A percentile compares a stretch with the other conserved stretches of the same genome.
phyloP scores from a whole-genome alignment of 768 basidiomycete species.

The Scleroderma bovista region DNA sequence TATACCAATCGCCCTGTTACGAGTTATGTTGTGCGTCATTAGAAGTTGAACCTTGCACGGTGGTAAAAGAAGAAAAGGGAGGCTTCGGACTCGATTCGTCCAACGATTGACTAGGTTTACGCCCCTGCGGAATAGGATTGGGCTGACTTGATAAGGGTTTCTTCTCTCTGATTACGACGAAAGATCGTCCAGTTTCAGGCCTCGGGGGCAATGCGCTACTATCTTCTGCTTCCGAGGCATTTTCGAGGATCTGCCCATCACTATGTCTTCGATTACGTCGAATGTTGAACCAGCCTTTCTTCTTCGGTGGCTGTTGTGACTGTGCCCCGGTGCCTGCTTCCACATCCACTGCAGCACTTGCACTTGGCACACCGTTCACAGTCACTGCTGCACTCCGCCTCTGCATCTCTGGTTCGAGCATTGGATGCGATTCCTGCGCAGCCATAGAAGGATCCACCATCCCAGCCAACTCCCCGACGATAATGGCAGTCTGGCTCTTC shows the following conservation, averaged over 20 bases:
- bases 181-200: slow-evolving; percentile 46
- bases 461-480: slow-evolving; percentile 52
- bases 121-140: slow-evolving; percentile 9
- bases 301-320: slow-evolving; percentile 34
- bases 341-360: slow-evolving; percentile 32
- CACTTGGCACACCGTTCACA: slow-evolving; percentile 12
- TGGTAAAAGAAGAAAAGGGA: slow-evolving; percentile 19
- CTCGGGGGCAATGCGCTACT: slow-evolving; percentile 28
- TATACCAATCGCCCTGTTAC: neutral
- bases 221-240: slow-evolving; percentile 11
- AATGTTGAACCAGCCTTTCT: slow-evolving; percentile 67
- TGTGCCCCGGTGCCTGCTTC: slow-evolving; percentile 25
- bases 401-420: slow-evolving; percentile 14
- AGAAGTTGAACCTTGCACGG: slow-evolving; percentile 24
- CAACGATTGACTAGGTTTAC: slow-evolving; percentile 23
- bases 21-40: slow-evolving; percentile 1
- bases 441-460: slow-evolving; percentile 14
- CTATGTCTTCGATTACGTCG: slow-evolving; percentile 56
- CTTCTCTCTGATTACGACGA: slow-evolving; percentile 65
- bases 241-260: slow-evolving; percentile 40
- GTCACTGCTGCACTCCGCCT: neutral
- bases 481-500: slow-evolving; percentile 78
- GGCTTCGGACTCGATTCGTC: slow-evolving; percentile 22
- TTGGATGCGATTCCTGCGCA: slow-evolving; percentile 14
- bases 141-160: slow-evolving; percentile 32